Base-by-base conservation (phyloP, 176 grass and related monocot genomes). In the Puccinellia tenuiflora region DNA sequence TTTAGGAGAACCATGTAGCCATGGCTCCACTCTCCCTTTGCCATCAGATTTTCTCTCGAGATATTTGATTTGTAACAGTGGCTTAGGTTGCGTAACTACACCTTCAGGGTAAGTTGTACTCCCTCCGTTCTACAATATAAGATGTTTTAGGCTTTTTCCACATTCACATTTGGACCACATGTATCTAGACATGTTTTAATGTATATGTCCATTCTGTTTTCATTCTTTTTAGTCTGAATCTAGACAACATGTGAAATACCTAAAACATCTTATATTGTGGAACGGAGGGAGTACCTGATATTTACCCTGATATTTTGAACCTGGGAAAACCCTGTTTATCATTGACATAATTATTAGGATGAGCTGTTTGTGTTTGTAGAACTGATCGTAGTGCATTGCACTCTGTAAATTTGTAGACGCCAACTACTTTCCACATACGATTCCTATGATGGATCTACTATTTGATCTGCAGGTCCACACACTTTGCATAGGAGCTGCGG, bases 401-500 rank as follows among this genome's bases (percentile, higher is more conserved):
- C 22, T 68, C 26, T 68, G 22, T 81, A 39, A 81, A 61, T 85
- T 80, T 86, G 5, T 34, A 24, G 20, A 31, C 9, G 48, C 25
- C 20, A 35, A 26, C 29, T 28, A 50, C 72, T 76, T 87, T 80
- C 30, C 75, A 12, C 17, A 63, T 71, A 33, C 29, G 6, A 46
- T 68, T 79, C 45, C 51, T 33, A 35, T 79, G 33, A 37, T 80
- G 73, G 45, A 80, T 47, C 70, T 88, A 14, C 45, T 39, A 17
- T 82, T 89, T 70, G 3, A 39, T 82, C n/a, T 87, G 66, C 85
- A 99, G 96, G 88, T 99, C 20, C 83, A 96, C 75, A 99, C 96
- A 84, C 85, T 99, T 37, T 87, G 90, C 83, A 77, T 95, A 78
- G 91, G 91, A 78, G 84, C 89, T 73, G 93, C 89, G 33, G 91